A percentile compares a stretch with the other conserved stretches of the same genome.
Conservation (phyloP, 2,329 filamentous ascomycete genomes). For the Chrysosphaeria jannelii region DNA sequence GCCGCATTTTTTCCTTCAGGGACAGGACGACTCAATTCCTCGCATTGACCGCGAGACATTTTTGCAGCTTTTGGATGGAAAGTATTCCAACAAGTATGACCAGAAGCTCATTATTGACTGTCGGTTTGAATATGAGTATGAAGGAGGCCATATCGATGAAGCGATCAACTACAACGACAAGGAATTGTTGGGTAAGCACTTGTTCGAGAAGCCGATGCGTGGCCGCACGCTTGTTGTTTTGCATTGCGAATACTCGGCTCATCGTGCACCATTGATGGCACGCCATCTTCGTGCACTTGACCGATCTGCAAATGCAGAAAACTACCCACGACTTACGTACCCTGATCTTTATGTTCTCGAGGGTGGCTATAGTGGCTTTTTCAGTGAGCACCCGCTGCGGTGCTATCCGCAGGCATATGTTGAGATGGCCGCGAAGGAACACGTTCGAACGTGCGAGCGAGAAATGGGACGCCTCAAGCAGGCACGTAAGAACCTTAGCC, state of each 20-base stretch:
- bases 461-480: slow-evolving; percentile 84
- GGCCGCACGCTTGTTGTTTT: slow-evolving; percentile 63
- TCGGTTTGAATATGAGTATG: slow-evolving; percentile 95
- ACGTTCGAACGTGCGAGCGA: slow-evolving; percentile 76
- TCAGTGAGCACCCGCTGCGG: slow-evolving; percentile 40
- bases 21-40: slow-evolving; percentile 60
- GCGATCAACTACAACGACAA: slow-evolving; percentile 96
- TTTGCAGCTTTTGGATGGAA: slow-evolving; percentile 62
- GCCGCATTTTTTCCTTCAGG: slow-evolving; percentile 58
- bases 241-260: slow-evolving; percentile 95
- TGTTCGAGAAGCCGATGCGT: slow-evolving; percentile 39
- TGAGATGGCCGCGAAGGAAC: slow-evolving; percentile 79
- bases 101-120: slow-evolving; percentile 79
- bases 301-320: slow-evolving; percentile 54
- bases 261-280: slow-evolving; percentile 87
- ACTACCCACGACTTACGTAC: slow-evolving; percentile 72
- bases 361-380: slow-evolving; percentile 88
- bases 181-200: slow-evolving; percentile 47
- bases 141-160: slow-evolving; percentile 78
- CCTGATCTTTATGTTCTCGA: slow-evolving; percentile 94
- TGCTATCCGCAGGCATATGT: slow-evolving; percentile 93
- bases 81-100: slow-evolving; percentile 45
- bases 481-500: slow-evolving; percentile 47
- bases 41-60: slow-evolving; percentile 61
- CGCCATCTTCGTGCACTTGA: slow-evolving; percentile 77